phyloP scores from a whole-genome alignment of 1,284 basidiomycete species.

The Coniferiporia sulphurascens region DNA sequence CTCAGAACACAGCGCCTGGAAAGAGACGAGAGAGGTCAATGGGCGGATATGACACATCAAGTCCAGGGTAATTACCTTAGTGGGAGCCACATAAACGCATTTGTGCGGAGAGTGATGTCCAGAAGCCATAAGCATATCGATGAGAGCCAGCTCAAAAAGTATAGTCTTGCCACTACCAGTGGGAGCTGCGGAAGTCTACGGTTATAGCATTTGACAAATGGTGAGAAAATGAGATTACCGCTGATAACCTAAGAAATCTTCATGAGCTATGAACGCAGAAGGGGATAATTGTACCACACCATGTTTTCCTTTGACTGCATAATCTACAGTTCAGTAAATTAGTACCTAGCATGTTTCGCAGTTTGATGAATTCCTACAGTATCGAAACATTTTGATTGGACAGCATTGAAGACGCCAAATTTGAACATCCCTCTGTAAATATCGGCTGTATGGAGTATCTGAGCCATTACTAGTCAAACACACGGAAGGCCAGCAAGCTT shows the following conservation, averaged over 20 bases:
- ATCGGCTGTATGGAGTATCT: conserved; percentile 52
- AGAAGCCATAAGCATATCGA: conserved; percentile 62
- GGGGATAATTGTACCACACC: conserved; percentile 37
- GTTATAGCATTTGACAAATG: conserved; percentile 14
- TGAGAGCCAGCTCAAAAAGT: conserved; percentile 87
- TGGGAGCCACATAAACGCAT: conserved; percentile 93
- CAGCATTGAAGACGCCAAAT: conserved; percentile 85
- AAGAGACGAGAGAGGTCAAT: neutral
- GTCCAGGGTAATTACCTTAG: conserved; percentile 54
- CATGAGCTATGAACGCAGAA: neutral
- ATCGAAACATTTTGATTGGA: conserved; percentile 82
- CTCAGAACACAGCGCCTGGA: conserved; percentile 86
- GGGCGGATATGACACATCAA: conserved; percentile 2
- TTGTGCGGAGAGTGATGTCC: conserved; percentile 41
- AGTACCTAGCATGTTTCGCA: conserved; percentile 1
- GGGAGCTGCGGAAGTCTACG: conserved; percentile 50
- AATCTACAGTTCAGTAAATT: conserved; percentile 41
- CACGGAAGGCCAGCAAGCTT: conserved; percentile 27
- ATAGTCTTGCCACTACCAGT: conserved; percentile 94
- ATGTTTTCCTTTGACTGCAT: conserved; percentile 69
- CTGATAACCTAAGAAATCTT: conserved; percentile 58
- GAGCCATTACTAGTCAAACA: conserved; percentile 3
- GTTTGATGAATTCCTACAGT: conserved; percentile 41
- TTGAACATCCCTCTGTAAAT: conserved; percentile 77
- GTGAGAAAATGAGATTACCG: conserved; percentile 39